Base-by-base conservation (phyloP, 139 green algal genomes). In the Chlorella sorokiniana region DNA sequence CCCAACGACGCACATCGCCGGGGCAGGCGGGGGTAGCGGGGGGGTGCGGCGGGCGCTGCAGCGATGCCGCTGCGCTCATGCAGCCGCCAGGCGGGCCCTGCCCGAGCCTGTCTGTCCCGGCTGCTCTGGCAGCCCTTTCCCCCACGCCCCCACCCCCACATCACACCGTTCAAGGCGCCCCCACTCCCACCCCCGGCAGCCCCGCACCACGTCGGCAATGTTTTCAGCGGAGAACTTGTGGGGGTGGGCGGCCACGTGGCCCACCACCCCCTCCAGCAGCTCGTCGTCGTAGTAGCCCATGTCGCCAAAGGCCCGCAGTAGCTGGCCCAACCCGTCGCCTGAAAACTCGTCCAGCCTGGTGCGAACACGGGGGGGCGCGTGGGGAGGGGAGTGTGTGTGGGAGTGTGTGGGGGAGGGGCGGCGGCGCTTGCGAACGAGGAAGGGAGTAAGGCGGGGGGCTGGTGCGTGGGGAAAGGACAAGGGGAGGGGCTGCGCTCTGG, bases 191-290 rank as follows among this genome's bases (percentile, higher is more conserved):
- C 52, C 52, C 14, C 31, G 2, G 3, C n/a, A n/a, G 48, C 35
- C 68, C 6, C 65, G 25, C 20, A 87, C 84, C 71, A 88, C 84
- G 27, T 88, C 84, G 1, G 84, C 84, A 16, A 88, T 78, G 72
- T 88, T 85, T 25, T 88, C 78, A 5, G 78, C 70, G 42, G 27
- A 73, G 78, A 85, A 88, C 69, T 88, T 85, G 2, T 64, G 44
- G 25, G 68, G 70, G 70, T 83, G 62, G 23, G 35, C 45, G 11
- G 22, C 33, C 71, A 88, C 51, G 72, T 88, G 44, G 18, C 5
- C 51, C 59, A 85, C 78, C 59, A 85, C 71, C 23, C 68, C 76
- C 40, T 79, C 73, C 73, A 69, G 73, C 73, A 69, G 73, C 54
- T 68, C 73, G 5, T 79, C 84, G 27, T 88, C 84, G 33, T 83